A percentile compares a stretch with the other conserved stretches of the same genome.
Evolutionary conservation across 192 early-diverging fungal species (phyloP).

Genomic region (Funneliformis geosporum): DNA sequence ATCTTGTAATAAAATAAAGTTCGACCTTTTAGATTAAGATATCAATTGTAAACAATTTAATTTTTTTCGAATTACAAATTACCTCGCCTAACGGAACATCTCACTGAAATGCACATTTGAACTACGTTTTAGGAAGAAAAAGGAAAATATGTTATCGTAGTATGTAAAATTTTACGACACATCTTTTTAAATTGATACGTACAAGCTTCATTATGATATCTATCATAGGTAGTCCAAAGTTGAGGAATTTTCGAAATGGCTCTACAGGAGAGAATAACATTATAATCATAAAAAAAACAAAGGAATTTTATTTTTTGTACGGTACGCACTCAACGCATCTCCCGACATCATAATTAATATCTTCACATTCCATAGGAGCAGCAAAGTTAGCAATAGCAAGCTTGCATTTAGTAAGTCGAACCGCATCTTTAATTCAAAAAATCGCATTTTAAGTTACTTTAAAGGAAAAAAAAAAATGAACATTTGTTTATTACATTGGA

Average conservation of each 20-base stretch:
- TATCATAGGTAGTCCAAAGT: constrained; percentile 48
- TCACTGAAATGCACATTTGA: constrained; percentile 42
- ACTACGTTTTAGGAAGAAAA: not conserved
- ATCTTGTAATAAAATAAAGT: not conserved
- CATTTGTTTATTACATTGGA: constrained; percentile 34
- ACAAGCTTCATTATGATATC: constrained; percentile 47
- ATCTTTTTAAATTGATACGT: constrained; percentile 3
- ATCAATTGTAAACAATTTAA: not conserved
- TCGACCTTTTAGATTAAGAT: not conserved
- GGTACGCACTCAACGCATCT: constrained; percentile 38
- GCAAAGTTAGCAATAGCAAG: constrained; percentile 44
- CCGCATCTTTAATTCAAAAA: constrained; percentile 36
- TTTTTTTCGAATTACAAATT: not conserved
- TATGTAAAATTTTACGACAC: not conserved
- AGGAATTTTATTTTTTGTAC: not conserved
- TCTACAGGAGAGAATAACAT: constrained; percentile 19
- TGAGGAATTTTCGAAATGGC: constrained; percentile 40
- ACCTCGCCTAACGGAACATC: constrained; percentile 42
- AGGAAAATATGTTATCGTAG: not conserved
- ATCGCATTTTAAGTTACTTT: not conserved
- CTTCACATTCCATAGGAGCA: constrained; percentile 38
- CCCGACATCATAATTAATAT: constrained; percentile 16
- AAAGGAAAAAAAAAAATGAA: not conserved
- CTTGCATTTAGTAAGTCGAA: constrained; percentile 41
- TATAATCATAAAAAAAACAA: not conserved